Conservation (phyloP, 2,329 filamentous ascomycete genomes). For the Cordyceps farinosa region DNA sequence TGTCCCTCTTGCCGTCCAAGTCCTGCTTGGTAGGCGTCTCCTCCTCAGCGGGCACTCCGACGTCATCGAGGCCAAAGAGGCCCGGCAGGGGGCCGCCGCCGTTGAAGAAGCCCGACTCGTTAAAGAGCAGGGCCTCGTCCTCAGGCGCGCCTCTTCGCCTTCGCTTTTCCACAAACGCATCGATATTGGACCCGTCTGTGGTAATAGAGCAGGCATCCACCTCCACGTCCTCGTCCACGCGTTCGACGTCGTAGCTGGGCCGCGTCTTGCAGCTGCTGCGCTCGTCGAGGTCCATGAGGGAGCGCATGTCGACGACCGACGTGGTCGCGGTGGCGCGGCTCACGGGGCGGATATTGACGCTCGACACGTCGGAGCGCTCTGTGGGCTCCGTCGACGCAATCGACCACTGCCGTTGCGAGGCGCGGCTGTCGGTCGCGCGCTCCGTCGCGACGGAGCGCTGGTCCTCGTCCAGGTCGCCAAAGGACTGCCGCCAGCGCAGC, state of each 20-base stretch:
- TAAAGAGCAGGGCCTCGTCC: slow-evolving; percentile 27
- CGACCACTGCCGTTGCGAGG: slow-evolving; percentile 33
- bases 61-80: slow-evolving; percentile 22
- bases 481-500: neutral
- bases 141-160: slow-evolving; percentile 17
- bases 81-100: slow-evolving; percentile 27
- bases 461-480: slow-evolving; percentile 1
- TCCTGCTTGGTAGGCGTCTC: neutral
- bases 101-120: slow-evolving; percentile 25
- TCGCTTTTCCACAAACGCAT: slow-evolving; percentile 26
- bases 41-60: too few relatives aligned
- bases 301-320: slow-evolving; percentile 40
- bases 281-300: slow-evolving; percentile 12
- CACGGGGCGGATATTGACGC: slow-evolving; percentile 38
- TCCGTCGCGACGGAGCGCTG: neutral
- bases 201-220: slow-evolving; percentile 16
- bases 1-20: neutral
- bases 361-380: slow-evolving; percentile 35
- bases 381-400: slow-evolving; percentile 40
- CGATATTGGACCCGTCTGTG: slow-evolving; percentile 29
- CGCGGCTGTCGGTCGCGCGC: slow-evolving; percentile 4
- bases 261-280: neutral
- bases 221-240: neutral
- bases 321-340: slow-evolving; percentile 45
- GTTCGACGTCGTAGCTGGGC: neutral